These are phyloP conservation scores for Fragaria iinumae DNA, from an alignment of 306 rosid species.

Conservation along the genomic window DNA sequence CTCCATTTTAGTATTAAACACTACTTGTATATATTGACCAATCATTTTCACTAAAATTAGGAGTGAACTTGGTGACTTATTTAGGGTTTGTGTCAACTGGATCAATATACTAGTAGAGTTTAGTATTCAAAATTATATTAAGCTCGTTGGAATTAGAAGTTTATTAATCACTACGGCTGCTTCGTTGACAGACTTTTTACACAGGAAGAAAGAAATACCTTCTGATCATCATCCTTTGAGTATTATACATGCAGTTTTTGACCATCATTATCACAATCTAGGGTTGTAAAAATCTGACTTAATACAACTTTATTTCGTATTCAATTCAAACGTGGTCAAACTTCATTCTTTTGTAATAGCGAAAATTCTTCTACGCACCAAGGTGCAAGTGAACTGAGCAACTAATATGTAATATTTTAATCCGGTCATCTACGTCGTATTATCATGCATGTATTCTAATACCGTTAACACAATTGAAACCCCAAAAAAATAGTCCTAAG, in stretches of 20 bases:
- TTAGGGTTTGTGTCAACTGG: background rate
- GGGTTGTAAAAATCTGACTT: background rate
- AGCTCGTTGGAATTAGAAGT: background rate
- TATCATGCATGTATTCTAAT: no score
- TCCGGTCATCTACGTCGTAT: no score
- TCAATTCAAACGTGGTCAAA: constrained; percentile 1
- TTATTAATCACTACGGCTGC: background rate
- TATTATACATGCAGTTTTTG: background rate
- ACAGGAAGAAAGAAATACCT: background rate
- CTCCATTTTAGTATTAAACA: background rate
- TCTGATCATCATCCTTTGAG: background rate
- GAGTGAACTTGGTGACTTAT: background rate
- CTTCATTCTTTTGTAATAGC: background rate
- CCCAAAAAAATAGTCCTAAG: no score
- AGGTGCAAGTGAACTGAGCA: no score
- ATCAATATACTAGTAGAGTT: background rate
- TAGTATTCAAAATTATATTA: background rate
- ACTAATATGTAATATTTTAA: no score
- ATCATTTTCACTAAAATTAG: background rate
- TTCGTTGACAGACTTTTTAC: background rate
- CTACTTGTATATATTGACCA: background rate
- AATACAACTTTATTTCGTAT: background rate
- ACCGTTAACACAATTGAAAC: no score
- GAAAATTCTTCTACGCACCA: no score
- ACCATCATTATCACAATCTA: background rate